These are phyloP conservation scores for Chlorencoelia australis DNA, from an alignment of 2,329 filamentous ascomycete genomes.

Conservation along the genomic window DNA sequence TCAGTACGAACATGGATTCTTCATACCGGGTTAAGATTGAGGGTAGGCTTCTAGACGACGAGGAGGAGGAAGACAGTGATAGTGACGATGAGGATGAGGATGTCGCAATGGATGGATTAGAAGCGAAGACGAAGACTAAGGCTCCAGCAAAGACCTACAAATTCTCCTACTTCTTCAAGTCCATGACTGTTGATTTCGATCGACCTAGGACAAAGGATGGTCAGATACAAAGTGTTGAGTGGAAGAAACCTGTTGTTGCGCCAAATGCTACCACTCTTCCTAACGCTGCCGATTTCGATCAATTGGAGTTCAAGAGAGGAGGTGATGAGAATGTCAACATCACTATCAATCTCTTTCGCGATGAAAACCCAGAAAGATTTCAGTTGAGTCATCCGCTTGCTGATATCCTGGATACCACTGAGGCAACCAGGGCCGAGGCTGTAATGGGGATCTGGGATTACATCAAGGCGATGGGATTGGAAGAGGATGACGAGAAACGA, in stretches of 20 bases:
- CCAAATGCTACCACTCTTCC: slow-evolving; percentile 39
- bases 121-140: slow-evolving; percentile 31
- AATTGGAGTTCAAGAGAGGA: slow-evolving; percentile 81
- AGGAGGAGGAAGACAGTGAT: slow-evolving; percentile 42
- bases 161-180: slow-evolving; percentile 73
- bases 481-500: slow-evolving; percentile 91
- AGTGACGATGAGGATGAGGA: slow-evolving; percentile 39
- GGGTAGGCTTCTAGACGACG: slow-evolving; percentile 68
- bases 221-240: slow-evolving; percentile 58
- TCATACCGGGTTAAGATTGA: slow-evolving; percentile 89
- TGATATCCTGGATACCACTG: slow-evolving; percentile 74
- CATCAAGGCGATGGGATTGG: slow-evolving; percentile 71
- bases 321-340: slow-evolving; percentile 90
- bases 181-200: slow-evolving; percentile 67
- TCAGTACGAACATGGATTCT: slow-evolving; percentile 65
- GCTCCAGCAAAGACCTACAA: slow-evolving; percentile 39
- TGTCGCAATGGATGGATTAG: slow-evolving; percentile 45
- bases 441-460: slow-evolving; percentile 96
- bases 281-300: slow-evolving; percentile 72
- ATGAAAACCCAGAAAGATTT: slow-evolving; percentile 80
- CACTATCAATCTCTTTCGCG: slow-evolving; percentile 73
- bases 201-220: slow-evolving; percentile 46
- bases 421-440: slow-evolving; percentile 79
- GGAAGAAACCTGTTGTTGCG: slow-evolving; percentile 66
- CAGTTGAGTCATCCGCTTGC: slow-evolving; percentile 68